A percentile compares a stretch with the other conserved stretches of the same genome.
These are phyloP conservation scores for Didymella sp. DNA, from an alignment of 2,329 filamentous ascomycete genomes.

Conservation along the genomic window DNA sequence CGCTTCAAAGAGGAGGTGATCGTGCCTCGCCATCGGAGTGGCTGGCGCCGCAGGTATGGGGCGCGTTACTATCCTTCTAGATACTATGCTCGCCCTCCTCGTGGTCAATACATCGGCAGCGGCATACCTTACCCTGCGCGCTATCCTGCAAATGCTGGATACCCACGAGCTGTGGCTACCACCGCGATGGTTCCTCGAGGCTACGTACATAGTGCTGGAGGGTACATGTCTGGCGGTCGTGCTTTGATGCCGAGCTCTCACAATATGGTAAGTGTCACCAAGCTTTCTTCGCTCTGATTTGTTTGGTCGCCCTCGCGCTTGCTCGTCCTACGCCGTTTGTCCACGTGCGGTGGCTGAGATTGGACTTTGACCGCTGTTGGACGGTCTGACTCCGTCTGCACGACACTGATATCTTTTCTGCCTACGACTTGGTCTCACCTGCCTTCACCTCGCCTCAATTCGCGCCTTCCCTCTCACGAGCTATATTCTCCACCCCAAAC, in stretches of 20 bases:
- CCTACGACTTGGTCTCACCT: constrained; percentile 4
- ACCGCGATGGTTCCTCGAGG: constrained; percentile 11
- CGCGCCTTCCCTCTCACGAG: constrained; percentile 5
- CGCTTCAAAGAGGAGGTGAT: constrained; percentile 19
- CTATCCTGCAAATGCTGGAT: constrained; percentile 15
- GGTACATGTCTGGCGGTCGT: constrained; percentile 25
- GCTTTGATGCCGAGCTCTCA: constrained; percentile 28
- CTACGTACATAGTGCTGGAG: constrained; percentile 22
- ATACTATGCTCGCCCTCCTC: constrained; percentile 34
- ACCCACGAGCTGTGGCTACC: constrained; percentile 4
- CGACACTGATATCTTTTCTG: constrained; percentile 10
- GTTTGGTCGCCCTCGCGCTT: constrained; percentile 20
- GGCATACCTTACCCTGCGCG: constrained; percentile 16
- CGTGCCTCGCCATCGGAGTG: constrained; percentile 21
- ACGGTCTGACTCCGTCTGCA: constrained; percentile 1
- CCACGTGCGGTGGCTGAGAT: constrained; percentile 18
- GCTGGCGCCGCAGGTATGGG: constrained; percentile 31
- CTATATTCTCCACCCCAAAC: constrained; percentile 1
- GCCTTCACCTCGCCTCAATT: constrained; percentile 24
- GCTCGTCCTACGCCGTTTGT: constrained; percentile 23
- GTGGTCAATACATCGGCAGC: constrained; percentile 15
- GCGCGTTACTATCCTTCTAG: constrained; percentile 38
- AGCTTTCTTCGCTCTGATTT: constrained; percentile 18
- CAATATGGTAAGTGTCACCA: constrained; percentile 33
- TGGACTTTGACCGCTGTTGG: constrained; percentile 1